Percentiles rank a stretch among this genome's conserved stretches.
Conservation (phyloP, 2,329 filamentous ascomycete genomes). For the Nothophaeocryptopus gaeumannii region DNA sequence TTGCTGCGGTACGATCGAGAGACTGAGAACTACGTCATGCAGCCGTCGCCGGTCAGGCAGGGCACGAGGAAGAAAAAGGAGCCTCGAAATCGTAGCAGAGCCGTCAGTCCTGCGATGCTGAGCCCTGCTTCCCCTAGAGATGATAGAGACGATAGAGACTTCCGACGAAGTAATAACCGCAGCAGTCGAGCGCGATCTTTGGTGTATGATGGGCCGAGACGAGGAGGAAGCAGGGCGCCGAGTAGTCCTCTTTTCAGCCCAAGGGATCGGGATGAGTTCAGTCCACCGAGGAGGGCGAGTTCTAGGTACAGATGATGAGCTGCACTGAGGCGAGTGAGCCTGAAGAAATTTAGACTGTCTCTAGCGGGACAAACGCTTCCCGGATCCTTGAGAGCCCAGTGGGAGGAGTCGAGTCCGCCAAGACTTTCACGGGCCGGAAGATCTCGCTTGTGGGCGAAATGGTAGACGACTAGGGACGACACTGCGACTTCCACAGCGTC, state of each 20-base stretch:
- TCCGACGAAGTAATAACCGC: no score
- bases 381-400: no score
- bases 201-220: conserved; percentile 1
- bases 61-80: conserved; percentile 18
- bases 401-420: no score
- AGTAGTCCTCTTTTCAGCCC: neutral
- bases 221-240: neutral
- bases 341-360: no score
- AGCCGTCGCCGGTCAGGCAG: conserved; percentile 20
- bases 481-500: no score
- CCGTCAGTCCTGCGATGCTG: neutral
- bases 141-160: no score
- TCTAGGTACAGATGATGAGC: neutral
- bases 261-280: conserved; percentile 2
- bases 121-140: conserved; percentile 1
- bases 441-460: no score
- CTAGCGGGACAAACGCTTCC: no score
- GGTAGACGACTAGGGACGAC: no score
- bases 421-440: no score
- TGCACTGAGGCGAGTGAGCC: no score
- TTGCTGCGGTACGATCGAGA: conserved; percentile 42
- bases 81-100: conserved; percentile 11
- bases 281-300: neutral
- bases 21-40: conserved; percentile 41
- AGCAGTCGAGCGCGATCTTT: neutral